Base-by-base conservation (phyloP, 805 yeast genomes). In the Yarrowia bubula region DNA sequence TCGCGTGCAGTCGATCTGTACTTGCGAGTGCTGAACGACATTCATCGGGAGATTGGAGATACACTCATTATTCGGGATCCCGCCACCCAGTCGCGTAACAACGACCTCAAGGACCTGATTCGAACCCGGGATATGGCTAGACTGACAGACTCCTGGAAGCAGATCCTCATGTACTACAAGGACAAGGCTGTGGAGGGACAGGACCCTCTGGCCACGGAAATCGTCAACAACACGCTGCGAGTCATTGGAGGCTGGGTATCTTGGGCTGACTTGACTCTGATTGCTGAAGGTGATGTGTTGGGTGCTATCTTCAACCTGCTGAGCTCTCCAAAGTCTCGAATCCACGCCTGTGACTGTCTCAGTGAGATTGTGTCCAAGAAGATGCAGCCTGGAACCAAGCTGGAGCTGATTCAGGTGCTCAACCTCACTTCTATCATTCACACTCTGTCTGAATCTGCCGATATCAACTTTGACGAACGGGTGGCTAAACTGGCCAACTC, bases 21-120 rank as follows among this genome's bases (percentile, higher is more conserved):
- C 74, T 75, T 88, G 42, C 83, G 97, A 72, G 83, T 91, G 8
- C 78, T 92, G 66, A 75, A 86, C 47, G 84, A 88, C 35, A 85
- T 95, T 67, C 98, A 95, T 74, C 86, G 87, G 33, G 97, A 92
- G 76, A 91, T 95, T 70, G 99, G 96, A 38, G 99, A 95, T 74
- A 95, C 89, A 73, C 82, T 92, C 69, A 88, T 92, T 68, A 77
- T 86, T 37, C 84, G 96, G 70, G 84, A 88, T 17, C 67, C 72
- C 10, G 84, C 84, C 69, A 83, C 83, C 28, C 75, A 81, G 14
- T 86, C 86, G 51, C 83, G 90, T 71, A 90, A 89, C 74, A 87
- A 83, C 69, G 76, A 78, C 48, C 79, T 95, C 67, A 95, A 95
- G 73, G 99, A 95, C 75, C 80, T 84, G 31, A 87, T 95, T 69